A percentile compares a stretch with the other conserved stretches of the same genome.
Conservation (phyloP, 2,329 filamentous ascomycete species). For the Dryadomyces quercivorus region DNA sequence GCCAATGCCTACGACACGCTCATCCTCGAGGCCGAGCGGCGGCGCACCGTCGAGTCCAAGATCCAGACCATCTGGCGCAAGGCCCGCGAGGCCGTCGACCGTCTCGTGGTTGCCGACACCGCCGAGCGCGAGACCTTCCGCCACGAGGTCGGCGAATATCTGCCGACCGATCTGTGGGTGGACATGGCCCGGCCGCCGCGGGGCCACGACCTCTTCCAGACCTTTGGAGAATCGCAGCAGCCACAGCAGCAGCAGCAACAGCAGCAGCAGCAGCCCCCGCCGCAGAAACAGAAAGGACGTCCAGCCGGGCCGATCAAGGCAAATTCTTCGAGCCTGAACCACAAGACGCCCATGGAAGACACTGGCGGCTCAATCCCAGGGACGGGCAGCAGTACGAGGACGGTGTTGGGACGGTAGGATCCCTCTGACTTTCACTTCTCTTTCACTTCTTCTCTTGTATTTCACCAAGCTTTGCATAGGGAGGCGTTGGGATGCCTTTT, state of each 20-base stretch:
- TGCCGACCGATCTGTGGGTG: slow-evolving; percentile 82
- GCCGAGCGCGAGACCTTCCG: slow-evolving; percentile 66
- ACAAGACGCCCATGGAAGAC: neutral
- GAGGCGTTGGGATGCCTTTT: neutral
- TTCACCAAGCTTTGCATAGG: neutral
- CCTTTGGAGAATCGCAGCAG: neutral
- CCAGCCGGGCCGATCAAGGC: neutral
- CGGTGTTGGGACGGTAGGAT: slow-evolving; percentile 3
- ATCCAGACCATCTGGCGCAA: slow-evolving; percentile 65
- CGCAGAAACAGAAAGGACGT: no score
- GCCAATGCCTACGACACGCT: slow-evolving; percentile 72
- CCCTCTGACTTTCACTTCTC: neutral
- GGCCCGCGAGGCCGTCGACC: slow-evolving; percentile 64
- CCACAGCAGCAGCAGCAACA: neutral
- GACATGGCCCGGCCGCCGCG: slow-evolving; percentile 52
- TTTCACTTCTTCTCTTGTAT: neutral
- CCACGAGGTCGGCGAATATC: slow-evolving; percentile 69
- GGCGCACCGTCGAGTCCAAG: slow-evolving; percentile 59
- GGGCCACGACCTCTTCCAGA: slow-evolving; percentile 31
- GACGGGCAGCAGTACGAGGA: slow-evolving; percentile 10
- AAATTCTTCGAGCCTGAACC: neutral
- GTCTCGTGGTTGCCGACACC: slow-evolving; percentile 61
- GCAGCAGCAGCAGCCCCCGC: neutral
- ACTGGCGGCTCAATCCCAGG: neutral
- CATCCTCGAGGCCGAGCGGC: slow-evolving; percentile 69